Evolutionary conservation across 208 protist genomes (phyloP).

Genomic region (Wallacemonas rigidus): DNA sequence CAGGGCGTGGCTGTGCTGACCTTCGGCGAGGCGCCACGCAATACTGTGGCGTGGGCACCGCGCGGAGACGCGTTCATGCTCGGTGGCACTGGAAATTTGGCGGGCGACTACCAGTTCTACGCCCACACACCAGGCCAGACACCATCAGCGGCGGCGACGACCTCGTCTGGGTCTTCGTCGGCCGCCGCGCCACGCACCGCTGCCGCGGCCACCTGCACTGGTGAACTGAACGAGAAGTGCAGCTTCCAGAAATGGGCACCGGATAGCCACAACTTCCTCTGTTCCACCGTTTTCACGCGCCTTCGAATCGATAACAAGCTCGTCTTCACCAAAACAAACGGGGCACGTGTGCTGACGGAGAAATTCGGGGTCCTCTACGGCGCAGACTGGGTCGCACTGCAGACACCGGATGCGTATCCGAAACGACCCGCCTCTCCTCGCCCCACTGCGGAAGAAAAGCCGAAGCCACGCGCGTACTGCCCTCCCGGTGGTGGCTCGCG

Average conservation of each 20-base stretch:
- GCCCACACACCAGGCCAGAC: conserved; percentile 14
- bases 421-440: conserved; percentile 51
- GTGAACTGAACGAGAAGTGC: conserved; percentile 87
- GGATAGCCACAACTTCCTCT: conserved; percentile 83
- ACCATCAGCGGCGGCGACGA: neutral
- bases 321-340: conserved; percentile 77
- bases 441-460: conserved; percentile 33
- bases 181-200: conserved; percentile 12
- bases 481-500: conserved; percentile 63
- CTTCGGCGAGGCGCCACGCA: conserved; percentile 86
- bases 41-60: conserved; percentile 79
- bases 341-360: conserved; percentile 63
- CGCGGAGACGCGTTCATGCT: conserved; percentile 74
- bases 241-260: conserved; percentile 81
- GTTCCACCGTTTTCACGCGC: conserved; percentile 78
- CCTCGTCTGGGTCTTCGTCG: conserved; percentile 8
- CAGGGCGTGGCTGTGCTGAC: conserved; percentile 77
- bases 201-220: conserved; percentile 40
- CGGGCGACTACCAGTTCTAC: conserved; percentile 88
- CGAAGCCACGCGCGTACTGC: conserved; percentile 78
- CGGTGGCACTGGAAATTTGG: conserved; percentile 87
- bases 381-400: conserved; percentile 73
- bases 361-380: conserved; percentile 81
- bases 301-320: conserved; percentile 88
- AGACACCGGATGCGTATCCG: conserved; percentile 35